These are phyloP conservation scores for Tetradesmus obliquus DNA, from an alignment of 139 green algal genomes.

Conservation along the genomic window DNA sequence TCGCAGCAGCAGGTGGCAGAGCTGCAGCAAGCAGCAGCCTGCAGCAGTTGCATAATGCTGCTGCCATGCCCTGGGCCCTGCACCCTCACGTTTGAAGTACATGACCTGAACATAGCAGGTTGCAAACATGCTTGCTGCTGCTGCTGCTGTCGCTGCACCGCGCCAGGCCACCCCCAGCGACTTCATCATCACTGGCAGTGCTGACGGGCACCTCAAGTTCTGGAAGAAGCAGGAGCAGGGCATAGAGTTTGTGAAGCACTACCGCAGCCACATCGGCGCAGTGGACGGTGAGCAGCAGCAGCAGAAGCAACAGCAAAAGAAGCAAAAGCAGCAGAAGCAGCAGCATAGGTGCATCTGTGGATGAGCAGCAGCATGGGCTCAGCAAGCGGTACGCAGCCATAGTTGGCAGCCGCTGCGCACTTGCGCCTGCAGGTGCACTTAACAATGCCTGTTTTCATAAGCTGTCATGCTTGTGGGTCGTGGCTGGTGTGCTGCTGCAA, in stretches of 20 bases:
- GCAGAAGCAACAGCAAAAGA: not conserved
- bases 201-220: constrained; percentile 97
- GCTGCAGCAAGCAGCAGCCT: not conserved
- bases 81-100: not conserved
- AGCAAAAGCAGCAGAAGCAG: not conserved
- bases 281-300: constrained; percentile 69
- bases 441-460: too few relatives aligned
- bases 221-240: constrained; percentile 95
- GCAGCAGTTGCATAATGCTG: not conserved
- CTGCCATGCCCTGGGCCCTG: not conserved
- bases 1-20: not conserved
- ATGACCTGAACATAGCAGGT: not conserved
- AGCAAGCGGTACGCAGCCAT: too few relatives aligned
- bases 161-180: constrained; percentile 57
- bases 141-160: not conserved
- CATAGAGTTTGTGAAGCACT: constrained; percentile 69
- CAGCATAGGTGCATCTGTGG: not conserved
- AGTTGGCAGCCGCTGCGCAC: too few relatives aligned
- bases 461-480: too few relatives aligned
- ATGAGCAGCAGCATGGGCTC: not conserved
- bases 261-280: constrained; percentile 85
- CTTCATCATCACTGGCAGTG: constrained; percentile 89
- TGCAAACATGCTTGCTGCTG: not conserved
- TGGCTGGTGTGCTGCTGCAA: too few relatives aligned
- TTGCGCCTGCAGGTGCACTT: too few relatives aligned